A percentile compares a stretch with the other conserved stretches of the same genome.
Conservation (phyloP, 225 moss, liverwort and hornwort genomes). For the Polytrichum formosum region DNA sequence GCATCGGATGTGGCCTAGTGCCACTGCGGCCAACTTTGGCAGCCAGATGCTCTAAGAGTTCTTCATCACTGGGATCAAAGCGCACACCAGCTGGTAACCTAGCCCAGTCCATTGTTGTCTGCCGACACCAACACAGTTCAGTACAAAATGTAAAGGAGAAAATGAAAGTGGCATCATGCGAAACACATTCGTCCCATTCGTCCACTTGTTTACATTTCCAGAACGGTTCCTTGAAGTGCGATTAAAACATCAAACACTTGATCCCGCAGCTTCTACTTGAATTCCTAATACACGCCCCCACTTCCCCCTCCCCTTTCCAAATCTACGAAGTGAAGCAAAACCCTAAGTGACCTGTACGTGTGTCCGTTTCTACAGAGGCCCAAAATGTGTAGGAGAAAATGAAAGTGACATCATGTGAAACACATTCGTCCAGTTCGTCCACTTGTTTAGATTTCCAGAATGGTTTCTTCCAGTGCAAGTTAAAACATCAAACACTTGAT, state of each 20-base stretch:
- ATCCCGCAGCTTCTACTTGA: no score
- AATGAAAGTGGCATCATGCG: not conserved
- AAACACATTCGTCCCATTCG: not conserved
- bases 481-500: no score
- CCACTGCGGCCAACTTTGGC: slow-evolving; percentile 46
- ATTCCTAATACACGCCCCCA: no score
- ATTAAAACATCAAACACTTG: not conserved
- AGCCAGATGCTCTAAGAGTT: slow-evolving; percentile 66
- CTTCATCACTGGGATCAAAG: slow-evolving; percentile 92
- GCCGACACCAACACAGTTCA: slow-evolving; percentile 16
- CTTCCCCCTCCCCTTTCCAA: no score
- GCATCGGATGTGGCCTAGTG: slow-evolving; percentile 42
- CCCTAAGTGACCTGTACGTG: no score
- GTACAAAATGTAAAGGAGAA: not conserved
- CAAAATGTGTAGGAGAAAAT: no score
- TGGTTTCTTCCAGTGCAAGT: no score
- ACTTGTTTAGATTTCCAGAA: no score
- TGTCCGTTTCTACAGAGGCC: no score
- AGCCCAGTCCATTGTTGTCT: slow-evolving; percentile 53
- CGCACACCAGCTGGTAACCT: slow-evolving; percentile 83
- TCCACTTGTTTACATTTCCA: not conserved
- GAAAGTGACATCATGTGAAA: no score
- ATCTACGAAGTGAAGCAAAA: no score
- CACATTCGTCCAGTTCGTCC: no score
- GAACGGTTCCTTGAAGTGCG: not conserved